phyloP scores from a whole-genome alignment of 805 yeast species.

The Metschnikowia chrysomelidarum region DNA sequence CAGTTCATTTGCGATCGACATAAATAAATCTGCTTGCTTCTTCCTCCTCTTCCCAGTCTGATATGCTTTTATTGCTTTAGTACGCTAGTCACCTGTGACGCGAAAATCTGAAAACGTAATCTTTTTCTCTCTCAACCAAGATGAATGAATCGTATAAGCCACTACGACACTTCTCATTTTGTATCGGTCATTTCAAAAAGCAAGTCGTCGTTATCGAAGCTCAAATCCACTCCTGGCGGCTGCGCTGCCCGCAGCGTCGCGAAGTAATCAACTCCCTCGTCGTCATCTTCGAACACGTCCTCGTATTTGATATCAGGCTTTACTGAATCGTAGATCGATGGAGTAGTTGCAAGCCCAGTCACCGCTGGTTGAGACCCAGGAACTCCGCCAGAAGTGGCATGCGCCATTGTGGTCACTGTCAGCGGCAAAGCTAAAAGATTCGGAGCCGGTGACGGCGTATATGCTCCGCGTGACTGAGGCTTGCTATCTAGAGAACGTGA shows the following conservation, averaged over 20 bases:
- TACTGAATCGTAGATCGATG: constrained; percentile 26
- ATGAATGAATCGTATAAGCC: too few species aligned
- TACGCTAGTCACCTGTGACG: too few species aligned
- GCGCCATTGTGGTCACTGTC: constrained; percentile 25
- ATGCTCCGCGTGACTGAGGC: constrained; percentile 1
- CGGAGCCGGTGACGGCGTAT: constrained; percentile 17
- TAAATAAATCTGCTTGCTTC: too few species aligned
- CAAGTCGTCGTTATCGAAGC: constrained; percentile 20
- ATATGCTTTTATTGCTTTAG: too few species aligned
- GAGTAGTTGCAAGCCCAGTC: constrained; percentile 36
- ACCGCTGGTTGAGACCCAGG: constrained; percentile 14
- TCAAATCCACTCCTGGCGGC: constrained; percentile 8
- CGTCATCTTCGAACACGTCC: constrained; percentile 45
- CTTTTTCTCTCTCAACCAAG: too few species aligned
- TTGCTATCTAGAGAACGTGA: neutral
- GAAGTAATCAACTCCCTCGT: constrained; percentile 31
- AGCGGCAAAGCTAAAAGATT: constrained; percentile 20
- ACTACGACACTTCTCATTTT: too few species aligned
- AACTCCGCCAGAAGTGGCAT: constrained; percentile 17
- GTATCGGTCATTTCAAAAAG: constrained; percentile 20
- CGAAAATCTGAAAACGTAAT: too few species aligned
- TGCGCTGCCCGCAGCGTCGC: constrained; percentile 4
- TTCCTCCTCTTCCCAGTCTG: too few species aligned
- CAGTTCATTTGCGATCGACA: too few species aligned
- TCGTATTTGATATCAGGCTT: constrained; percentile 31